Base-by-base conservation (phyloP, 768 basidiomycete species). In the Termitomyces heimii region DNA sequence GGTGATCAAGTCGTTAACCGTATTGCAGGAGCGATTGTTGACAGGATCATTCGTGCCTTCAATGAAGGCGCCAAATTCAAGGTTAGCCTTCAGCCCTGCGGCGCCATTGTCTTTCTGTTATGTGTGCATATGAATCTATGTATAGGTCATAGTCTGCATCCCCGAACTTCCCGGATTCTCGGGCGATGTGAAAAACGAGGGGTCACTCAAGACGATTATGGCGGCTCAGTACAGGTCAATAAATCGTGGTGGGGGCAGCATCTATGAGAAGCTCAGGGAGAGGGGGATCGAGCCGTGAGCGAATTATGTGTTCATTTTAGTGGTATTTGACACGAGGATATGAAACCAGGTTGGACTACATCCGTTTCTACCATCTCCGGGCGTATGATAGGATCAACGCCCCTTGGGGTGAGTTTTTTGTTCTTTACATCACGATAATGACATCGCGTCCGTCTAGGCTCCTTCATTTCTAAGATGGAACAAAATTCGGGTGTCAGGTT, bases 131-230 rank as follows among this genome's bases (percentile, higher is more conserved):
- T 42, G 7, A 22, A 43, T 31, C 3, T 26, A 16, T 40, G 12
- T 12, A 1, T 62, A 94, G 89, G 89, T 97, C 53, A 76, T 96
- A 50, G 82, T 98, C 14, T 73, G 88, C 20, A 88, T 98, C 52
- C 96, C 95, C 0, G 94, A 96, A 67, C 79, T 97, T 2, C 95
- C 95, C 14, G 94, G 88, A 1, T 97, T 98, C 70, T 78, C 92
- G 0, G 81, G 95, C 2, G 84, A 93, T 67, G 78, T 97, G 68
- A 89, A 85, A 74, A 74, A 71, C 47, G 84, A 82, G 57, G 67
- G 70, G 0, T 72, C 86, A 1, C 63, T 93, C 55, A 85, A 89
- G 75, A 89, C 75, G 8, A 95, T 97, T 69, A 86, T 96, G 87
- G 92, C 85, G 10, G 94, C 86, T 0, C 88, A 91, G 66, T 92